Conservation (phyloP, 2,329 filamentous ascomycete species). For the Pseudogymnoascus sp. region DNA sequence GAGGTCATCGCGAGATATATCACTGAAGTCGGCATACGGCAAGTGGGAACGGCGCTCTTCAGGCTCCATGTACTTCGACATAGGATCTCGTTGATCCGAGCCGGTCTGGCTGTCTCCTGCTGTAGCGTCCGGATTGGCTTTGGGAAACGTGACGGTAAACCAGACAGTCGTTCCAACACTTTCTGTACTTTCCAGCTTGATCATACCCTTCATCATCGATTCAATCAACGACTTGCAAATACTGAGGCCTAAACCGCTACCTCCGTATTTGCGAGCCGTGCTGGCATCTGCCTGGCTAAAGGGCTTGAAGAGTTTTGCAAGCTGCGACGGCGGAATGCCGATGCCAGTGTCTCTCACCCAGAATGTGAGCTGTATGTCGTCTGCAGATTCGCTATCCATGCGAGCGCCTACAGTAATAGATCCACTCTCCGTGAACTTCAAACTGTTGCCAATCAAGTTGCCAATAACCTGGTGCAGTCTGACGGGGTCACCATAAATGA, state of each 20-base stretch:
- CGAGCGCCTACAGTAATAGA: slow-evolving; percentile 75
- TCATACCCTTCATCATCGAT: slow-evolving; percentile 80
- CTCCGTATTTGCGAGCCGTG: slow-evolving; percentile 83
- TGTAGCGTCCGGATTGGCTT: slow-evolving; percentile 56
- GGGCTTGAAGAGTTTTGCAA: slow-evolving; percentile 80
- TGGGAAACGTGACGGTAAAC: slow-evolving; percentile 80
- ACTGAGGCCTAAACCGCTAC: slow-evolving; percentile 80
- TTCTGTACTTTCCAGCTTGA: slow-evolving; percentile 70
- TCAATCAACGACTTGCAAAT: slow-evolving; percentile 94
- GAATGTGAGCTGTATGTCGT: slow-evolving; percentile 67
- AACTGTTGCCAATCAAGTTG: slow-evolving; percentile 84
- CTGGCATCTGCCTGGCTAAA: slow-evolving; percentile 90
- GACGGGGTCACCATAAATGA: slow-evolving; percentile 60
- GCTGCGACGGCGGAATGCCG: slow-evolving; percentile 73
- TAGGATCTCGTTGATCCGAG: slow-evolving; percentile 20
- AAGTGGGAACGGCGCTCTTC: slow-evolving; percentile 31
- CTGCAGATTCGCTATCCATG: slow-evolving; percentile 60
- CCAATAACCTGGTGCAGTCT: slow-evolving; percentile 61
- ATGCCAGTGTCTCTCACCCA: slow-evolving; percentile 88
- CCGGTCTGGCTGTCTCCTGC: slow-evolving; percentile 43
- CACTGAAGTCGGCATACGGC: slow-evolving; percentile 57
- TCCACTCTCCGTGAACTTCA: slow-evolving; percentile 86
- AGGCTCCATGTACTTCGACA: slow-evolving; percentile 35
- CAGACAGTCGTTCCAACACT: slow-evolving; percentile 62
- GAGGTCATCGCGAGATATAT: slow-evolving; percentile 66